Evolutionary conservation across 345 rosid genomes (phyloP), one percentile per base, ranked within the genome.

Genomic region (Sisymbrium altissimum): DNA sequence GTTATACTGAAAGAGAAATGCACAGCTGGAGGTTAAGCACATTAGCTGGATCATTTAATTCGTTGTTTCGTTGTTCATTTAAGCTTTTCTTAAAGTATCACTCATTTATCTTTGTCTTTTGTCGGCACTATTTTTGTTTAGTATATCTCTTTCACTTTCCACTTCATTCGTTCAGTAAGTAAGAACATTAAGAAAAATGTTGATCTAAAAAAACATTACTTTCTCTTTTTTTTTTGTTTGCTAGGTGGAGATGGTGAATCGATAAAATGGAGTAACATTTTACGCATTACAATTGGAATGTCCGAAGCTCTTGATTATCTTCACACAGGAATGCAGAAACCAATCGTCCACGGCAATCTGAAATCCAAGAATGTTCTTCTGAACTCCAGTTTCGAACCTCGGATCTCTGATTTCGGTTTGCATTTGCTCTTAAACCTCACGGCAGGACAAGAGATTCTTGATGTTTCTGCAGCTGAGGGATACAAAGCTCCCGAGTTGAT

Each of bases 401-500:
- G 46, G 49, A 29, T 94, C 46, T 89, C 97, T 0, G 98, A 94
- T 74, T 87, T 79, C 19, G 88, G 96, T 21, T 64, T 91, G 30
- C 86, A 88, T 80, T 74, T 89, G 30, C 87, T 91, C 33, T 66
- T 94, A 74, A 89, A 88, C 68, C 83, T 79, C 6, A 56, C 87
- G 2, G 75, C 90, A 65, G 95, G 81, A 29, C 97, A 89, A 72
- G 91, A 87, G 80, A 83, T 91, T 87, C 92, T 91, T 1, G 98
- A 94, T 64, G 79, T 82, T n/a, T 85, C 83, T 5, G 89, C 91
- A 14, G 83, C 84, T 13, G 83, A 86, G 79, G 98, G 98, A 17
- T 94, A 94, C 72, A 94, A 86, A 80, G 90, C 98, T 38, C 96
- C 97, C n/a, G 97, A 94, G 84, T 86, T 94, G 21, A 84, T 88